These are phyloP conservation scores for Dendrobium nobile DNA, from an alignment of 106 monocot genomes.

Conservation along the genomic window DNA sequence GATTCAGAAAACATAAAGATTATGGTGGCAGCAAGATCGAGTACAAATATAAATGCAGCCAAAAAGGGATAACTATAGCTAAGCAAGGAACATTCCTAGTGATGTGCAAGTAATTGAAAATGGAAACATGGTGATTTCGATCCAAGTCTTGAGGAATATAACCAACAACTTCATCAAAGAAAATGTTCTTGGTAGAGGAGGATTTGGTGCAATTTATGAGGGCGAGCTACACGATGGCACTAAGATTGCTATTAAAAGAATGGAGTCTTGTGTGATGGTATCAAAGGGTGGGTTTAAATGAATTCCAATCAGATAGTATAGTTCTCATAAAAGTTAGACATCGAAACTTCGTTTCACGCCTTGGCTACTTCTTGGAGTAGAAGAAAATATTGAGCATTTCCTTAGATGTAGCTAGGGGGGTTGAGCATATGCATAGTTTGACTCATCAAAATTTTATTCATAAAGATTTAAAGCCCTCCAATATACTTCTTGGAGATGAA, in stretches of 20 bases:
- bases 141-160: slow-evolving; percentile 31
- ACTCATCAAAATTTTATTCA: slow-evolving; percentile 46
- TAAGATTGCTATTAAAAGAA: slow-evolving; percentile 40
- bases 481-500: slow-evolving; percentile 39
- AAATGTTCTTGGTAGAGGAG: slow-evolving; percentile 35
- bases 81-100: slow-evolving; percentile 20
- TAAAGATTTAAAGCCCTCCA: slow-evolving; percentile 41
- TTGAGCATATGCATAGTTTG: slow-evolving; percentile 32
- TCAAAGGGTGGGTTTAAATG: slow-evolving; percentile 26
- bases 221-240: slow-evolving; percentile 45
- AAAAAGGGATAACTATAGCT: slow-evolving; percentile 21
- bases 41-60: slow-evolving; percentile 9
- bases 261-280: slow-evolving; percentile 39
- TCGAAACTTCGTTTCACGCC: slow-evolving; percentile 31
- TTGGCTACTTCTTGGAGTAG: slow-evolving; percentile 43
- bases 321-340: slow-evolving; percentile 43
- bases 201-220: slow-evolving; percentile 41
- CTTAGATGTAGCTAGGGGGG: slow-evolving; percentile 37
- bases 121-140: slow-evolving; percentile 37
- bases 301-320: slow-evolving; percentile 41
- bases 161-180: slow-evolving; percentile 37
- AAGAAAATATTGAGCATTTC: slow-evolving; percentile 39
- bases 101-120: slow-evolving; percentile 33
- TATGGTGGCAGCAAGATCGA: slow-evolving; percentile 23
- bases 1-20: slow-evolving; percentile 37